Base-by-base conservation (phyloP, 805 yeast species). In the Maudiozyma barnettii region DNA sequence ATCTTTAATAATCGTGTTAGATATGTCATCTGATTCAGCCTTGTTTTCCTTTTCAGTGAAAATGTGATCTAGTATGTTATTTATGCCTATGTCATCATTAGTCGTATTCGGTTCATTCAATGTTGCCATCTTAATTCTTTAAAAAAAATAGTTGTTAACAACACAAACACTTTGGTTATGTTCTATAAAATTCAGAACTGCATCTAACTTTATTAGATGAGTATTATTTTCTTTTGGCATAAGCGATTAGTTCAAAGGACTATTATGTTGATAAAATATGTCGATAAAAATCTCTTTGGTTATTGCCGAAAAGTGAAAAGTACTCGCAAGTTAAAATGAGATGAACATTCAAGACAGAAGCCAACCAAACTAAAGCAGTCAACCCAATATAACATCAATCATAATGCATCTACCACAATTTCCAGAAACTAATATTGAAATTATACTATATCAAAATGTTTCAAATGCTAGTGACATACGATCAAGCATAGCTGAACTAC, bases 381-480 rank as follows among this genome's bases (percentile, higher is more conserved):
- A 26, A 4, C 8, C 8, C 8, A 38, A 38, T 13, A 20, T 8
- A 13, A 19, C 20, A 43, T 13, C 20, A 26, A 20, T 19, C 38
- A 20, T 38, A 14, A 47, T 57, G 10, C 46, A 45, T 16, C 61
- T 75, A 33, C 82, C 82, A 6, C 83, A 77, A 59, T 78, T 71
- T 54, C 68, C 68, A 8, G 59, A 67, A 5, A 54, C 52, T 44
- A 53, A 51, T 8, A 64, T 78, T 4, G 58, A 63, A 20, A 52
- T 80, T 10, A 57, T 73, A 6, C 66, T 77, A 43, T 82, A 72
- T 59, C 57, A 64, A 3, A 63, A 71, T 31, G 78, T 86, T 4
- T 46, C 57, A 10, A 74, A 74, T 46, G 66, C 76, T 13, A 51
- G 60, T 2, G 66, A 63, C 5, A 73, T 86, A 46, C 61, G 58